phyloP scores from a whole-genome alignment of 2,329 filamentous ascomycete species.

The Chaetothyriales sp. region DNA sequence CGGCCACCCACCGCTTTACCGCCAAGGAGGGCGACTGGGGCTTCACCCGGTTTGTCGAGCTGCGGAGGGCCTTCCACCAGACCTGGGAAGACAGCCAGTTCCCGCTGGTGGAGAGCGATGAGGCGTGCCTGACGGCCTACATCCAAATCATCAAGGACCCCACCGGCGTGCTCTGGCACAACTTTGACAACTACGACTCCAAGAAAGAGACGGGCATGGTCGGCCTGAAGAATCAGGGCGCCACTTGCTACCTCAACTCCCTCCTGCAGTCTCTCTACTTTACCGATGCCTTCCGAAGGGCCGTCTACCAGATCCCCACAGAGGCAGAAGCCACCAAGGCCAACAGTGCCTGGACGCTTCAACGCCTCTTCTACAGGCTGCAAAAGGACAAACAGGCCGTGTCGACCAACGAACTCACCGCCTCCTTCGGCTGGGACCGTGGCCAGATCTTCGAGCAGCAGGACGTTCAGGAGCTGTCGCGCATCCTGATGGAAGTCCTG shows the following conservation, averaged over 20 bases:
- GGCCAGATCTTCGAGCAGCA: slow-evolving; percentile 97
- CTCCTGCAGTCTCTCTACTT: slow-evolving; percentile 74
- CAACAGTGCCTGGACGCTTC: slow-evolving; percentile 87
- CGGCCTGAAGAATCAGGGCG: slow-evolving; percentile 90
- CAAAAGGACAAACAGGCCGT: slow-evolving; percentile 78
- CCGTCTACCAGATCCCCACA: slow-evolving; percentile 94
- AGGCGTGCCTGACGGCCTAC: slow-evolving; percentile 34
- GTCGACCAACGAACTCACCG: slow-evolving; percentile 81
- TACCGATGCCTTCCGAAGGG: slow-evolving; percentile 89
- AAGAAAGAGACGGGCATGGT: slow-evolving; percentile 98
- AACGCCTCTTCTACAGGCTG: slow-evolving; percentile 86
- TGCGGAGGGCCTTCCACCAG: slow-evolving; percentile 68
- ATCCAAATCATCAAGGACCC: slow-evolving; percentile 37
- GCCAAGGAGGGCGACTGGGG: slow-evolving; percentile 97
- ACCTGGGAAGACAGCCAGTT: slow-evolving; percentile 57
- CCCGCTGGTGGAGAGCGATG: slow-evolving; percentile 38
- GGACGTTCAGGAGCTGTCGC: slow-evolving; percentile 90
- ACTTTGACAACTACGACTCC: slow-evolving; percentile 63
- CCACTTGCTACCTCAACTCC: slow-evolving; percentile 79
- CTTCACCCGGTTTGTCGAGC: slow-evolving; percentile 89
- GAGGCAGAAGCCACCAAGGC: slow-evolving; percentile 64
- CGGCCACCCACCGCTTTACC: slow-evolving; percentile 89
- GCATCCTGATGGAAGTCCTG: slow-evolving; percentile 93
- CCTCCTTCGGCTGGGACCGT: slow-evolving; percentile 96
- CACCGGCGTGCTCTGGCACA: slow-evolving; percentile 37